These are phyloP conservation scores for Cercophora newfieldiana DNA, from an alignment of 495 filamentous ascomycete species.

Conservation along the genomic window DNA sequence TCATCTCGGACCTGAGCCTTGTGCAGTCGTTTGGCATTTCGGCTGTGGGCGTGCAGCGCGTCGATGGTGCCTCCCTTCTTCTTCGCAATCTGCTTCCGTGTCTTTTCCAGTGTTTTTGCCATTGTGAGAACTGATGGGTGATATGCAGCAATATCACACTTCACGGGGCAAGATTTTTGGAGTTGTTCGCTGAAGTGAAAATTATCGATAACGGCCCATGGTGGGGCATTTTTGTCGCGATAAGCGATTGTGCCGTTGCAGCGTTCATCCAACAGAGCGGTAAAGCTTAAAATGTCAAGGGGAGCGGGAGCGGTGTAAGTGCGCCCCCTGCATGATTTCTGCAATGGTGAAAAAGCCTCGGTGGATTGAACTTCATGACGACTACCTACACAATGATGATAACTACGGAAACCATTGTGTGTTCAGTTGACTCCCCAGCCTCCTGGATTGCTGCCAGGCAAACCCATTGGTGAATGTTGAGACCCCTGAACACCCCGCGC, in stretches of 20 bases:
- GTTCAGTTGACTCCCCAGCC: neutral
- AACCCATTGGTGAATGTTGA: neutral
- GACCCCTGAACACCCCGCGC: constrained; percentile 21
- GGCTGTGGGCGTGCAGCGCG: constrained; percentile 77
- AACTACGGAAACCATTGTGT: neutral
- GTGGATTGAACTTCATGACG: too few relatives aligned
- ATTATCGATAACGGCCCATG: constrained; percentile 1
- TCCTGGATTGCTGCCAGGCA: neutral
- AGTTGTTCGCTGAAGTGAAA: constrained; percentile 3
- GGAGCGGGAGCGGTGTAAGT: neutral
- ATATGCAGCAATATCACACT: neutral
- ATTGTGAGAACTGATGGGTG: constrained; percentile 46
- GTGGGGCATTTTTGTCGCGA: constrained; percentile 1
- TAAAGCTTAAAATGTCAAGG: neutral
- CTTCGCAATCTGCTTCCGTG: constrained; percentile 81
- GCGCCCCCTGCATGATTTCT: neutral
- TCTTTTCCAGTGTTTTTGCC: constrained; percentile 74
- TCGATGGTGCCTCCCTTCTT: constrained; percentile 63
- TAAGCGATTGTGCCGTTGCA: constrained; percentile 10
- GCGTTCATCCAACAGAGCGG: neutral
- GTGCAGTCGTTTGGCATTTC: constrained; percentile 73
- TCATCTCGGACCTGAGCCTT: constrained; percentile 73
- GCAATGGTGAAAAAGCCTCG: too few relatives aligned
- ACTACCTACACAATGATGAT: neutral
- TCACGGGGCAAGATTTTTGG: constrained; percentile 4